A percentile compares a stretch with the other conserved stretches of the same genome.
These are phyloP conservation scores for Quercus bicolor DNA, from an alignment of 306 rosid genomes.

Conservation along the genomic window DNA sequence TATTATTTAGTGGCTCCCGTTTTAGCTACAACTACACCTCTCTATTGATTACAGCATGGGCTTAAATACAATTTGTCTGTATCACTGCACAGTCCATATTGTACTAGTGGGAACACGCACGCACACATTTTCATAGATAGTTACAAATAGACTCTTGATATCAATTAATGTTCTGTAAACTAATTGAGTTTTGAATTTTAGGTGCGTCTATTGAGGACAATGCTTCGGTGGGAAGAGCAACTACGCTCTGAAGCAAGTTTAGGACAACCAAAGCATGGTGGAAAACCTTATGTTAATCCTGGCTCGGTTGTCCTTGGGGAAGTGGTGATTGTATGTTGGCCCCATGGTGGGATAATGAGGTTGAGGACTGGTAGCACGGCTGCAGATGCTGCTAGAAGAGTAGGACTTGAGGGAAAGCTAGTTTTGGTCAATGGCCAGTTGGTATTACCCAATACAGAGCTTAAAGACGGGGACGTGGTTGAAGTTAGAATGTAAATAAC, in stretches of 20 bases:
- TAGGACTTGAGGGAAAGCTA: constrained; percentile 80
- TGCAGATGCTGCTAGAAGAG: constrained; percentile 91
- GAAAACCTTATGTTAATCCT: constrained; percentile 17
- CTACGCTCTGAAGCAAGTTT: constrained; percentile 70
- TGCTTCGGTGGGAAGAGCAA: constrained; percentile 94
- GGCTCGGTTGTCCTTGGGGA: constrained; percentile 59
- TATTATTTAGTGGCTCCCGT: not conserved
- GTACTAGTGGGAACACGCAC: no score
- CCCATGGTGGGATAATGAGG: constrained; percentile 81
- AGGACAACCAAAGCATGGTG: constrained; percentile 30
- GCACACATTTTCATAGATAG: not conserved
- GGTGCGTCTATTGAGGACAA: constrained; percentile 76
- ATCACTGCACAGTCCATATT: not conserved
- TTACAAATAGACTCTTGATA: not conserved
- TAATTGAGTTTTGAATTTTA: constrained; percentile 12
- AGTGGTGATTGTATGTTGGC: constrained; percentile 88
- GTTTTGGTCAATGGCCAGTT: constrained; percentile 80
- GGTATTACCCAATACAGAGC: constrained; percentile 71
- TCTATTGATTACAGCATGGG: not conserved
- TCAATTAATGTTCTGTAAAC: not conserved
- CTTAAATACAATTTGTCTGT: not conserved
- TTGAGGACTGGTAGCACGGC: constrained; percentile 85
- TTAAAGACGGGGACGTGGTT: constrained; percentile 91
- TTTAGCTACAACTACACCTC: not conserved
- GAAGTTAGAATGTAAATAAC: constrained; percentile 69